Base-by-base conservation (phyloP, 768 basidiomycete species). In the Gloeostereum incarnatum region DNA sequence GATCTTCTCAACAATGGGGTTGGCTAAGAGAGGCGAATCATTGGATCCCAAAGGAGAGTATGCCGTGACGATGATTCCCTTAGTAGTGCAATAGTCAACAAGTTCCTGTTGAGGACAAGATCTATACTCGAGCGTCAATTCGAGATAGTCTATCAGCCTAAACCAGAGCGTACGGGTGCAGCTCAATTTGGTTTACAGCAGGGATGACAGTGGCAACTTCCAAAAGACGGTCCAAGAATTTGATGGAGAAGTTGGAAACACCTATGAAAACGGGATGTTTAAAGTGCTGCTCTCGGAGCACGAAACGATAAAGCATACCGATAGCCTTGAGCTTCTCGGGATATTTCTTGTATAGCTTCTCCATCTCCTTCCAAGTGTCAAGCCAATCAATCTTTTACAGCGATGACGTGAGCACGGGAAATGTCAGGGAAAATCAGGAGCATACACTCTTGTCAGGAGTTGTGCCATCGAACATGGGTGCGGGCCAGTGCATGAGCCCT, bases 401-500 rank as follows among this genome's bases (percentile, higher is more conserved):
- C 10, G 23, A 13, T 17, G 19, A 27, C 9, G 20, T 23, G 7
- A 13, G 13, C 37, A 30, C 31, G 21, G 37, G 7, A 40, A 29
- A 36, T 37, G 17, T 19, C 19, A 4, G 21, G 10, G 24, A 27
- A 33, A 14, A 7, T 4, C 27, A n/a, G 14, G 8, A 7, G 42
- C 60, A 2, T 41, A 62, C 61, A 3, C 56, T 62, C 49, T 65
- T 71, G 49, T 82, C 75, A 5, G 77, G 63, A 14, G 69, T 61
- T 36, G 64, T 64, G 42, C 73, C 74, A 30, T 49, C 47, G 8
- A 70, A 73, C 74, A 85, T 74, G 23, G 85, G 80, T 14, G 81
- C 75, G 10, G 87, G 88, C 86, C 84, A 87, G 59, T 87, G 84
- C 71, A 87, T 76, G 41, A 86, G 63, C 73, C 76, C 78, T 81